These are phyloP conservation scores for Saposhnikovia divaricata DNA, from an alignment of 129 eudicot species.

Conservation along the genomic window DNA sequence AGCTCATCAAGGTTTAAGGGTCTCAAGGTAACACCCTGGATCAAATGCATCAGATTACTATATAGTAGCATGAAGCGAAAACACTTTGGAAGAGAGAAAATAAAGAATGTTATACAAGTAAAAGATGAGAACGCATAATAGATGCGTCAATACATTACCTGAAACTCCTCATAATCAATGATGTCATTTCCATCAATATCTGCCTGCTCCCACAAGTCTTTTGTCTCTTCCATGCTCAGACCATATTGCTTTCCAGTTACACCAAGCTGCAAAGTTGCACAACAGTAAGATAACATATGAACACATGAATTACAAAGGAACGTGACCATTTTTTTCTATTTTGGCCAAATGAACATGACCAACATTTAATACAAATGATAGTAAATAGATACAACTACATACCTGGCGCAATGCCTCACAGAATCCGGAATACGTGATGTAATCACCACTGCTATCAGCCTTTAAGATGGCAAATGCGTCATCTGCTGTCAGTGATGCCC, in stretches of 20 bases:
- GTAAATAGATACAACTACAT: not conserved
- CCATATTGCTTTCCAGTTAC: conserved; percentile 65
- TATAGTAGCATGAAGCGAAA: not conserved
- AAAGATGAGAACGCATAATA: not conserved
- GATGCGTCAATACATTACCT: conserved; percentile 30
- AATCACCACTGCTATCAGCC: conserved; percentile 65
- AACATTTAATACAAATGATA: not conserved
- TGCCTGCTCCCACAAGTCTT: conserved; percentile 87
- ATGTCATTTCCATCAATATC: conserved; percentile 82
- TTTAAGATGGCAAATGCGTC: conserved; percentile 83
- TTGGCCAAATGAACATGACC: not conserved
- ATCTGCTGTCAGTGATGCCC: conserved; percentile 60
- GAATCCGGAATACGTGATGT: conserved; percentile 66
- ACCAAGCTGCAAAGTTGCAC: conserved; percentile 50
- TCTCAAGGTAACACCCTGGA: not conserved
- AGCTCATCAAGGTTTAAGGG: not conserved
- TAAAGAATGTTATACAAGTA: not conserved
- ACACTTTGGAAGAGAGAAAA: not conserved
- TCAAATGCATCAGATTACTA: not conserved
- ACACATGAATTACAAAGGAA: not conserved
- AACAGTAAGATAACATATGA: not conserved
- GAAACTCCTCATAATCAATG: conserved; percentile 70
- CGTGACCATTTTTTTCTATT: not conserved
- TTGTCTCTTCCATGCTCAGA: conserved; percentile 57
- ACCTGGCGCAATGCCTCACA: conserved; percentile 88